Base-by-base conservation (phyloP, 352 stramenopile species). In the Lagenidium sp. region DNA sequence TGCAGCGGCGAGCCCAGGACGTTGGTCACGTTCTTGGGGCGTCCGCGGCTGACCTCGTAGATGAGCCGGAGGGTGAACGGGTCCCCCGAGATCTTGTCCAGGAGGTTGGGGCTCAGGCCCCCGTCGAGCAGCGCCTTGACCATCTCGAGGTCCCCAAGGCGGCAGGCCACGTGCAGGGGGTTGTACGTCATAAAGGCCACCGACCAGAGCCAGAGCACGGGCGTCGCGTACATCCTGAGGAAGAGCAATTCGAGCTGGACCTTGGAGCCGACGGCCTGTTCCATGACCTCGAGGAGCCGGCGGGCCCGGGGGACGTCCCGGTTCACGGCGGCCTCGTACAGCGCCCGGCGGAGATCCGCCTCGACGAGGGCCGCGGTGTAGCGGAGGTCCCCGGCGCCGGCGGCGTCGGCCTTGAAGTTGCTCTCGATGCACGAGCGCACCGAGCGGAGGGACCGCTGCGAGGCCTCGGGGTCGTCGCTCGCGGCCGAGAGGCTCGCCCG, bases 31-130 rank as follows among this genome's bases (percentile, higher is more conserved):
- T 82, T 85, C 34, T 60, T 65, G 13, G 81, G 60, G 15, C 79
- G 73, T 8, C 82, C 50, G 34, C 82, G 70, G 46, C 63, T 81
- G 30, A 83, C 37, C n/a, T 86, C 68, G 50, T 84, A 86, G 6
- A 86, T 34, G 16, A 82, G 36, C 34, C 80, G 68, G 15, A 86
- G 42, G 38, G 72, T 71, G 35, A 83, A 67, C 3, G 60, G 65
- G 23, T 63, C 65, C 5, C 79, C 74, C 3, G 70, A 62, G 36
- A 85, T 85, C 60, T 89, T 88, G 57, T 92, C 79, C 20, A 89
- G 56, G 31, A 78, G 76, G 36, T 92, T 87, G 1, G 79, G 62
- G 40, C 82, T 79, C 24, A 92, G 40, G 1, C 74, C 74, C 5
- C 69, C 68, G 11, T 80, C 54, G 6, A 85, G 58, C 19, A 92